These are phyloP conservation scores for Lactuca saligna DNA, from an alignment of 129 eudicot species.

Conservation along the genomic window DNA sequence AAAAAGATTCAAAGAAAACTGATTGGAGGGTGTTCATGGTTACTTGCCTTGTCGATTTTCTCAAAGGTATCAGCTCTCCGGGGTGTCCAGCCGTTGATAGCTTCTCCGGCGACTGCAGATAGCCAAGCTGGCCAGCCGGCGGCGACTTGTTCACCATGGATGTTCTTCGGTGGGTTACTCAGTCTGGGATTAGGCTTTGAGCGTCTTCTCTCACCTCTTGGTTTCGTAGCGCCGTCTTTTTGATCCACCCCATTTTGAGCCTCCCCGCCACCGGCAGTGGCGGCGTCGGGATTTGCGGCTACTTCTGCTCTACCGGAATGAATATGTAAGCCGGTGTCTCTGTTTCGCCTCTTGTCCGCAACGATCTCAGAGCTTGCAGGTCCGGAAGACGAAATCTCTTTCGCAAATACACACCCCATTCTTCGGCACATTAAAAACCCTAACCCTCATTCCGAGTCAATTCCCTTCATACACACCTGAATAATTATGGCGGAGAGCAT, in stretches of 20 bases:
- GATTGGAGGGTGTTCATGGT: background rate
- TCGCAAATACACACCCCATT: conserved; percentile 95
- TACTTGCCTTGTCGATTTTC: conserved; percentile 68
- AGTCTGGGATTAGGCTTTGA: conserved; percentile 66
- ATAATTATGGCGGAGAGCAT: conserved; percentile 20
- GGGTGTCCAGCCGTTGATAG: conserved; percentile 82
- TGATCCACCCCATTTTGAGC: conserved; percentile 49
- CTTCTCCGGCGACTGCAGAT: conserved; percentile 82
- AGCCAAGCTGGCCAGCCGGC: conserved; percentile 97
- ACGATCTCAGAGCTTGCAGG: conserved; percentile 51
- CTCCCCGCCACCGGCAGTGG: conserved; percentile 24
- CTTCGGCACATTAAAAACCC: conserved; percentile 32
- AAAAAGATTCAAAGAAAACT: background rate
- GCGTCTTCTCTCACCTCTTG: conserved; percentile 54
- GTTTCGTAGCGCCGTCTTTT: conserved; percentile 45
- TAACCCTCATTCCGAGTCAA: conserved; percentile 43
- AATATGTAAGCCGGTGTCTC: conserved; percentile 38
- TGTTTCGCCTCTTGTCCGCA: conserved; percentile 35
- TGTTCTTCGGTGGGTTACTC: conserved; percentile 61
- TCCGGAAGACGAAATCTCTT: conserved; percentile 58
- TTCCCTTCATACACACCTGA: conserved; percentile 35
- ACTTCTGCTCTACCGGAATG: conserved; percentile 56
- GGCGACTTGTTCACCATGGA: conserved; percentile 90
- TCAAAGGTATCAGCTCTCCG: conserved; percentile 86
- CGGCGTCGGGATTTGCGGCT: conserved; percentile 29